Conservation (phyloP, 257 asterid species). For the Solanum virginianum region DNA sequence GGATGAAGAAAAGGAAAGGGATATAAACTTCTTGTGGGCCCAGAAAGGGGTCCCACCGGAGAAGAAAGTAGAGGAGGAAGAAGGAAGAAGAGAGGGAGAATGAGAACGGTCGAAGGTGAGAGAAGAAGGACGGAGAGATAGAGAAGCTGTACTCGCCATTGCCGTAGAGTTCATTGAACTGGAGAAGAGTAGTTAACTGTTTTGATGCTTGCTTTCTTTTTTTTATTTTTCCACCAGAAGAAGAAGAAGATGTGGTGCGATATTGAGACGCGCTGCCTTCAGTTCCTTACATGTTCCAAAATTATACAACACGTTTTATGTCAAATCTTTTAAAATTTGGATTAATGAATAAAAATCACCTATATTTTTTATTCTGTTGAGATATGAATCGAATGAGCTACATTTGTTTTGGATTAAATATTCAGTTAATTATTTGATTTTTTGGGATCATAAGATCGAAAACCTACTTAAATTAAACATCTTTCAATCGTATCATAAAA, state of each 20-base stretch:
- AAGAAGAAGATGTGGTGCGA: neutral
- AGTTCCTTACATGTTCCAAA: neutral
- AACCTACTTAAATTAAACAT: neutral
- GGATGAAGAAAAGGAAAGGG: constrained; percentile 32
- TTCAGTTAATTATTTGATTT: neutral
- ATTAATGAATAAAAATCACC: neutral
- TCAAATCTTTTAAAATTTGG: neutral
- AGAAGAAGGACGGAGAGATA: constrained; percentile 16
- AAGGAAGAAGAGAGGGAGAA: constrained; percentile 5
- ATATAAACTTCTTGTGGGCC: constrained; percentile 30
- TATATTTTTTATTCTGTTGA: neutral
- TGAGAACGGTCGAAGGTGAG: neutral
- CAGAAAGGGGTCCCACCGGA: constrained; percentile 34
- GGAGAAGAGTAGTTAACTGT: constrained; percentile 4
- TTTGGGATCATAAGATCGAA: neutral
- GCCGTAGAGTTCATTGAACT: constrained; percentile 21
- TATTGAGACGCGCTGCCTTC: neutral
- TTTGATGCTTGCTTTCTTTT: constrained; percentile 12
- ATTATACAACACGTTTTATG: neutral
- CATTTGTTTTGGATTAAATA: no score
- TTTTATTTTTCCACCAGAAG: neutral
- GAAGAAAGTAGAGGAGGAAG: constrained; percentile 40
- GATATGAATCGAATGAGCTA: no score
- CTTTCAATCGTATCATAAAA: neutral
- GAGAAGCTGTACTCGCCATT: constrained; percentile 31